Conservation (phyloP, 2,329 filamentous ascomycete genomes). For the Stagonosporopsis vannaccii region DNA sequence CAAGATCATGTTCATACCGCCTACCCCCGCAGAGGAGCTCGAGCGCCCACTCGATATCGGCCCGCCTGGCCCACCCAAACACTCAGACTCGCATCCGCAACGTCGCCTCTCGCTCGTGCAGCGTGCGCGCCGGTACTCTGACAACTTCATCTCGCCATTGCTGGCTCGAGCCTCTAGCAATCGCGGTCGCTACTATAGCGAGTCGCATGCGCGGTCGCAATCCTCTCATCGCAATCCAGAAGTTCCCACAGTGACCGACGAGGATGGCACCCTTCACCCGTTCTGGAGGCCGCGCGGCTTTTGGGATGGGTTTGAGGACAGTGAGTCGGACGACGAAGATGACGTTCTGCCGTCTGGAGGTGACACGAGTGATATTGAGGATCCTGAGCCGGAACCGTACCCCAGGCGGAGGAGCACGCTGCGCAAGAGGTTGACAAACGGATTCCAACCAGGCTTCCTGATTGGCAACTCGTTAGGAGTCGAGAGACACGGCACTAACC, state of each 20-base stretch:
- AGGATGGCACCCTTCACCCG: conserved; percentile 61
- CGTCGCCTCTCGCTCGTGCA: conserved; percentile 53
- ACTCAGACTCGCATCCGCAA: conserved; percentile 45
- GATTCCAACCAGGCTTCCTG: conserved; percentile 56
- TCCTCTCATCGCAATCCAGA: conserved; percentile 28
- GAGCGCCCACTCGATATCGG: conserved; percentile 51
- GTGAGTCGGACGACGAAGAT: conserved; percentile 46
- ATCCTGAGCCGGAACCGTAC: conserved; percentile 23
- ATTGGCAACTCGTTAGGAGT: conserved; percentile 65
- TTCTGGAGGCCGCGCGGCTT: conserved; percentile 71
- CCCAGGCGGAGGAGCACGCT: conserved; percentile 32
- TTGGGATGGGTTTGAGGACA: conserved; percentile 64
- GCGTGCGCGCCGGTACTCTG: conserved; percentile 56
- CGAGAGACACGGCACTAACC: conserved; percentile 53
- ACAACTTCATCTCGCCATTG: conserved; percentile 53
- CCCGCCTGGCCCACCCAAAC: conserved; percentile 39
- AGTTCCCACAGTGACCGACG: conserved; percentile 41
- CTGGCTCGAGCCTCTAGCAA: conserved; percentile 42
- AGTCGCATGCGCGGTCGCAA: conserved; percentile 25
- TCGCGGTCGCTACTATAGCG: conserved; percentile 31
- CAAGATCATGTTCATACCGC: conserved; percentile 62
- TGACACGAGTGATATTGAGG: conserved; percentile 54
- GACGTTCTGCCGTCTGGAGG: conserved; percentile 54
- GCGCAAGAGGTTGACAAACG: conserved; percentile 42
- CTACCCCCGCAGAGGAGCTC: conserved; percentile 59